Percentiles rank a stretch among this genome's conserved stretches.
Conservation (phyloP, 2,329 filamentous ascomycete genomes). For the Aurifilum marmelostoma region DNA sequence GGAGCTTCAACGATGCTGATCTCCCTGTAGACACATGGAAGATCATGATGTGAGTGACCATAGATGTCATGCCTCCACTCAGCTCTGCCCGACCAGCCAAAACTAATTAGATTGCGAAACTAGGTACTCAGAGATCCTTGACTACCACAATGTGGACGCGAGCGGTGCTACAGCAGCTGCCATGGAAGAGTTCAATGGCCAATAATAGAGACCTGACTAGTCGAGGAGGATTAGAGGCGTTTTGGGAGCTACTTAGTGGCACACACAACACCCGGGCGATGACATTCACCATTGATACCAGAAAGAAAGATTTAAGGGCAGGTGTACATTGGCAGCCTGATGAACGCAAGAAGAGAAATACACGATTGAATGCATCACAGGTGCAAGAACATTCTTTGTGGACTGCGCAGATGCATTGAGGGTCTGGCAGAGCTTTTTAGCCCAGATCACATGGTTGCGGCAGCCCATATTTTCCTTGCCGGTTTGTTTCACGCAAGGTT, state of each 20-base stretch:
- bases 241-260: slow-evolving; percentile 12
- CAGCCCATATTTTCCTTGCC: slow-evolving; percentile 4
- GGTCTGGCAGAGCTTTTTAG: slow-evolving; percentile 7
- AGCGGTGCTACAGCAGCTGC: slow-evolving; percentile 36
- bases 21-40: slow-evolving; percentile 99
- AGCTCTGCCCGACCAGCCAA: not conserved
- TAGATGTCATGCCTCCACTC: not conserved
- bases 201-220: slow-evolving; percentile 36
- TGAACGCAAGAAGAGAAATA: slow-evolving; percentile 21
- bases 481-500: not conserved
- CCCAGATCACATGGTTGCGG: slow-evolving; percentile 3
- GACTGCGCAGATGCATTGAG: not conserved
- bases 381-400: slow-evolving; percentile 17
- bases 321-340: slow-evolving; percentile 17
- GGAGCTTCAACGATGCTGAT: slow-evolving; percentile 99
- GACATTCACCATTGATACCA: slow-evolving; percentile 27
- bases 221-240: not conserved
- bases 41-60: slow-evolving; percentile 91
- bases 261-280: slow-evolving; percentile 26
- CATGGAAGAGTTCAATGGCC: slow-evolving; percentile 47
- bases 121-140: slow-evolving; percentile 98
- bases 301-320: slow-evolving; percentile 9
- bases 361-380: slow-evolving; percentile 25
- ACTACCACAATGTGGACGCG: slow-evolving; percentile 92
- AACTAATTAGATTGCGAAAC: slow-evolving; percentile 12